Evolutionary conservation across 148 eudicot species (phyloP), one percentile per base, ranked within the genome.

Genomic region (Vaccinium corymbosum): DNA sequence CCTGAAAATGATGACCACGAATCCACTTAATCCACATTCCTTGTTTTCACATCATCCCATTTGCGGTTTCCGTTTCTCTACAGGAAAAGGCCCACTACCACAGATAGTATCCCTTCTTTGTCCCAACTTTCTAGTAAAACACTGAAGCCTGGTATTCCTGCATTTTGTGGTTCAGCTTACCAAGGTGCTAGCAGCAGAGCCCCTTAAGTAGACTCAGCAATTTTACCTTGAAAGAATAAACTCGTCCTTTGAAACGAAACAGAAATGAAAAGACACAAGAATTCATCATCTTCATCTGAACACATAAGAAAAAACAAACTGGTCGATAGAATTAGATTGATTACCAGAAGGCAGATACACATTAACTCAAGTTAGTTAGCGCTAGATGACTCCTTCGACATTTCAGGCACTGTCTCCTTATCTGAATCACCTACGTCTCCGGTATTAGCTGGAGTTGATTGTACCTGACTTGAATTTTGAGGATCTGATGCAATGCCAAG

Each of bases 401-500:
- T 92, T 80, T 93, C 98, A 17, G 94, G 72, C 84, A 20, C 86
- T 20, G 50, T 83, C 57, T 92, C 94, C 81, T 89, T 91, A 59
- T 91, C 95, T 13, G 93, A 90, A 84, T 86, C 88, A 83, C 81
- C 87, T 13, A 86, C 85, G 78, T 91, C 94, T 51, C 80, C 88
- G 55, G 85, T 85, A 85, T 84, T 89, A 82, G 90, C 51, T 32
- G 82, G 87, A 73, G 87, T 86, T 49, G 92, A 78, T 87, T 90
- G 93, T 52, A 88, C 84, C 82, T 89, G 95, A 89, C 88, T 89
- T 62, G 80, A 84, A 78, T 83, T 81, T 87, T 89, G 92, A 80
- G 94, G 53, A 22, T 94, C 95, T 4, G 90, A 85, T 73, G 82
- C 91, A 61, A 95, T 85, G 88, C 98, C 98, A 38, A 95, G 94